Evolutionary conservation across 192 early-diverging fungal species (phyloP).

Genomic region (Funneliformis mosseae): DNA sequence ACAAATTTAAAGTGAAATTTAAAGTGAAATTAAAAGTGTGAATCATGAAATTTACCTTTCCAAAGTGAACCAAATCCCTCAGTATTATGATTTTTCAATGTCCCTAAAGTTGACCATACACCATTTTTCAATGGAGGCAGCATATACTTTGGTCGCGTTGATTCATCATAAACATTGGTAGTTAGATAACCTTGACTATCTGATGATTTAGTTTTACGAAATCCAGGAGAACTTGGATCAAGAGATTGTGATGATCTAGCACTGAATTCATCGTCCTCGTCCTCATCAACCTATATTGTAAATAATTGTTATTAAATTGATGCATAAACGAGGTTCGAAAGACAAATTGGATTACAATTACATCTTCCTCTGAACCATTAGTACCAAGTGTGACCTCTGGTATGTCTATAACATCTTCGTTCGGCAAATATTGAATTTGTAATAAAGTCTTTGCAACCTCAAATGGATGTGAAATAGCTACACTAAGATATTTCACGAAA

Average conservation of each 20-base stretch:
- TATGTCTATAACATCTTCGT: constrained; percentile 48
- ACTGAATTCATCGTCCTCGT: constrained; percentile 42
- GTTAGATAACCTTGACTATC: constrained; percentile 68
- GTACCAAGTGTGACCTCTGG: constrained; percentile 35
- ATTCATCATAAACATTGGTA: constrained; percentile 51
- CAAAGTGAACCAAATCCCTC: constrained; percentile 63
- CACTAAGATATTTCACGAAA: constrained; percentile 61
- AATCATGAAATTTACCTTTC: constrained; percentile 45
- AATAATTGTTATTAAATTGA: background rate
- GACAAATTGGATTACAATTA: constrained; percentile 12
- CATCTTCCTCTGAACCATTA: constrained; percentile 42
- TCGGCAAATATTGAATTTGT: constrained; percentile 75
- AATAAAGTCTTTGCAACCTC: constrained; percentile 68
- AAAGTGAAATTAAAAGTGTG: background rate
- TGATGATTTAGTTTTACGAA: constrained; percentile 44
- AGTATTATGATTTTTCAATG: constrained; percentile 59
- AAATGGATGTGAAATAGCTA: constrained; percentile 64
- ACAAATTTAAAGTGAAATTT: background rate
- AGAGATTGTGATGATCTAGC: constrained; percentile 37
- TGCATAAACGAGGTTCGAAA: background rate
- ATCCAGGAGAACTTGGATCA: constrained; percentile 49
- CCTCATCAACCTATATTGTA: background rate
- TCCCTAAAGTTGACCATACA: constrained; percentile 58
- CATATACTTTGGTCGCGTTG: constrained; percentile 62
- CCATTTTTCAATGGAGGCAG: constrained; percentile 60